These are phyloP conservation scores for Ciborinia camelliae DNA, from an alignment of 2,329 filamentous ascomycete genomes.

Conservation along the genomic window DNA sequence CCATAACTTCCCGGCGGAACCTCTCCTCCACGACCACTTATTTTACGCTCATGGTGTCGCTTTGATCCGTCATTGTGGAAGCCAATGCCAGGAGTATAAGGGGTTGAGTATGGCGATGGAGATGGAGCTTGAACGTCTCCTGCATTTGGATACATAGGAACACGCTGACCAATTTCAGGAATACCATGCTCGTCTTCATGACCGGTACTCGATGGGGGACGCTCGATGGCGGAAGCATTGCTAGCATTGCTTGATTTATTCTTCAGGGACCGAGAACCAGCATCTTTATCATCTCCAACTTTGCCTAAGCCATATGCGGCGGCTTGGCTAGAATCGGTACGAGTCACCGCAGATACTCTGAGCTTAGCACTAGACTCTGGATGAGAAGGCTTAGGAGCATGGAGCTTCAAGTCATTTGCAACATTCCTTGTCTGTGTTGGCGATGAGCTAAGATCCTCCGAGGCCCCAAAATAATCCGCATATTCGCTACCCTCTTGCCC, in stretches of 20 bases:
- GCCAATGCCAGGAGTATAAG: slow-evolving; percentile 41
- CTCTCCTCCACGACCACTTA: slow-evolving; percentile 67
- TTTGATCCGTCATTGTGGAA: slow-evolving; percentile 51
- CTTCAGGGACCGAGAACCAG: slow-evolving; percentile 53
- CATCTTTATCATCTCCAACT: slow-evolving; percentile 50
- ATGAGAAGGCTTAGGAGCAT: slow-evolving; percentile 85
- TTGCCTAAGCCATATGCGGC: slow-evolving; percentile 81
- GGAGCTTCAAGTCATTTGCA: slow-evolving; percentile 76
- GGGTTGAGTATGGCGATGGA: slow-evolving; percentile 53
- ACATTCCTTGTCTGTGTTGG: slow-evolving; percentile 76
- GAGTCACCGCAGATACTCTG: slow-evolving; percentile 78
- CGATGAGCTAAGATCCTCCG: slow-evolving; percentile 48
- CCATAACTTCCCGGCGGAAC: slow-evolving; percentile 88
- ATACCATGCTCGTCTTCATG: slow-evolving; percentile 78
- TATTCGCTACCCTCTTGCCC: slow-evolving; percentile 92
- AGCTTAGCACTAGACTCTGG: slow-evolving; percentile 78
- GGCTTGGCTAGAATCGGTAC: slow-evolving; percentile 84
- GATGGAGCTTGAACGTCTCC: slow-evolving; percentile 96
- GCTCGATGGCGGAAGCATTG: slow-evolving; percentile 46
- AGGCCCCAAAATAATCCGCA: slow-evolving; percentile 54
- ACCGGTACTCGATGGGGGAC: slow-evolving; percentile 49
- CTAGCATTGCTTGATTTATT: slow-evolving; percentile 60
- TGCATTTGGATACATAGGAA: slow-evolving; percentile 89
- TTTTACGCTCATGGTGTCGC: slow-evolving; percentile 65
- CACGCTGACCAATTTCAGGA: slow-evolving; percentile 85